Evolutionary conservation across 192 early-diverging fungal genomes (phyloP), one percentile per base, ranked within the genome.

Genomic region (Mortierella claussenii): DNA sequence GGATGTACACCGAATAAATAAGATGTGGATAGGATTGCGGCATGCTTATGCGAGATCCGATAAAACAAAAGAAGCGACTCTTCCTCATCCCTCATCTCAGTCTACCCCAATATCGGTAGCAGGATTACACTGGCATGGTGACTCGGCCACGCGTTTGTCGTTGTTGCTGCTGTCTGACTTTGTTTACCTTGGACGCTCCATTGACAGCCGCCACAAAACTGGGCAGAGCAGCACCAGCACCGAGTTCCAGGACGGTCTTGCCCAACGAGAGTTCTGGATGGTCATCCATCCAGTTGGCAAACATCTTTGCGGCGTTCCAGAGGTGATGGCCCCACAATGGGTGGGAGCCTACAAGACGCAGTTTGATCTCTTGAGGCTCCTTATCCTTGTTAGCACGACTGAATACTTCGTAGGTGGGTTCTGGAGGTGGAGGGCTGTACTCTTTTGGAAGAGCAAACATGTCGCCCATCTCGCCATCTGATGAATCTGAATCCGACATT

Each of bases 261-360:
- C 78, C 79, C 2, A 51, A 31, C 10, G 87, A 83, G 12, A 92
- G 58, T 18, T 83, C 75, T 36, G 89, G 88, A 58, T 90, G 80
- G 33, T 81, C 55, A 60, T 97, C 96, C 50, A 97, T 80, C 67
- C 92, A 89, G 52, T 88, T 82, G 30, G 94, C 87, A 84, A 96
- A 87, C 31, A 86, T 86, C 68, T 91, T 89, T 43, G 93, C 92
- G 3, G 95, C 94, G 60, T 97, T 97, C 96, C 96, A 97, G 28
- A 97, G 85, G 44, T 89, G 80, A 68, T 97, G 95, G 17, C 86
- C 94, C 94, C 93, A 95, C 1, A 97, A 83, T 34, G 92, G 90
- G 58, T 93, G 92, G 12, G 86, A 82, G 30, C 92, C 92, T 23
- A 93, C 84, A 5, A 92, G 81, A 15, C 85, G 84, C 27, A 92